Base-by-base conservation (phyloP, 176 grass and related monocot genomes). In the Sorghum bicolor region DNA sequence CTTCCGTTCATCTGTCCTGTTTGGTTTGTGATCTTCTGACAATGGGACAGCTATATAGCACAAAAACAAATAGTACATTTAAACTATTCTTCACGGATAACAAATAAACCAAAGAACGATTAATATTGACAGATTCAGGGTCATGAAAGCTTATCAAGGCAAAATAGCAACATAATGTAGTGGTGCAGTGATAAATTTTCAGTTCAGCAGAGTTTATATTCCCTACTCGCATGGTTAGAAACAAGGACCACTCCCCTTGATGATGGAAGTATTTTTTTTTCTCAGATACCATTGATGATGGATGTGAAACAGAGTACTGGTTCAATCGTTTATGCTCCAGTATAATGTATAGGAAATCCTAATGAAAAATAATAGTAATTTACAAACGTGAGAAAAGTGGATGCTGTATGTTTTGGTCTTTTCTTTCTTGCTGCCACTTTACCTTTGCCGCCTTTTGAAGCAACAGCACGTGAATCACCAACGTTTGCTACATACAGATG, bases 11-110 rank as follows among this genome's bases (percentile, higher is more conserved):
- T 95, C 80, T 77, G 67, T 92, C 81, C 55, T 88, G 72, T 98
- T 93, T 86, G 96, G 96, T 64, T 95, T 98, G 77, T 98, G 96
- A 72, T 95, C 96, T 65, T 95, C 71, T 75, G 96, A 95, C 55
- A 98, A 60, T 85, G 93, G 80, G 50, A 90, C 84, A 68, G 87
- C 96, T 98, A 89, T 16, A 94, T 77, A 68, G 75, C 41, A 87
- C 43, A 79, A 13, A 87, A 52, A 88, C 24, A 69, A 66, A 72
- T 37, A 36, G 4, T 2, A 66, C 5, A 4, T 81, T 55, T n/a
- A 53, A 53, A 60, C 53, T 39, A 68, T 79, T 36, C 29, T 72
- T 32, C 55, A 39, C 19, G 34, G 15, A 17, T 76, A 80, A 73
- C 15, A 15, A 81, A 69, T 19, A 75, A 60, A 74, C 60, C 63